A percentile compares a stretch with the other conserved stretches of the same genome.
Evolutionary conservation across 179 eudicot genomes (phyloP).

Genomic region (Spergularia azorica): DNA sequence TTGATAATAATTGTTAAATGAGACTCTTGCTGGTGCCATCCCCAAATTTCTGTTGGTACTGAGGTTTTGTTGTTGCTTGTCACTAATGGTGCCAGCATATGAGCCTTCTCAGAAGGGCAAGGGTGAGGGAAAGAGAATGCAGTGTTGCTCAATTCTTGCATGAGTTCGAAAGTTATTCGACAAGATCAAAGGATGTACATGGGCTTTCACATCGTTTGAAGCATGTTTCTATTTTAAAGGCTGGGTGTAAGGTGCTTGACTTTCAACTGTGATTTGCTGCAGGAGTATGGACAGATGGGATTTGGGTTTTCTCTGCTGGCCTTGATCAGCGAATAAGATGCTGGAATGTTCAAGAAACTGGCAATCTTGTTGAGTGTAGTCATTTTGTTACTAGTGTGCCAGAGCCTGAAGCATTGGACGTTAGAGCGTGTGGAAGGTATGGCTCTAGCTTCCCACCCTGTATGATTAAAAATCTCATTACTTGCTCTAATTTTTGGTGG

Average conservation of each 20-base stretch:
- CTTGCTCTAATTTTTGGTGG: slow-evolving; percentile 13
- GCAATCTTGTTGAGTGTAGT: slow-evolving; percentile 53
- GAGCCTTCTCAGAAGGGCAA: no score
- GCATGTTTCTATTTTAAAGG: neutral
- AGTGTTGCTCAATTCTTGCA: no score
- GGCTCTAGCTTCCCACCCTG: slow-evolving; percentile 17
- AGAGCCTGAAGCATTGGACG: slow-evolving; percentile 97
- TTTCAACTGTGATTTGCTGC: slow-evolving; percentile 12
- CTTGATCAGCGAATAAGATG: slow-evolving; percentile 97
- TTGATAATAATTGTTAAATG: neutral
- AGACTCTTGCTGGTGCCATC: neutral
- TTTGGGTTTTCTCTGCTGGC: slow-evolving; percentile 84
- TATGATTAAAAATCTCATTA: neutral
- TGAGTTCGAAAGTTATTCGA: neutral
- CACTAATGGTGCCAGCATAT: neutral
- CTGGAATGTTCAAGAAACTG: slow-evolving; percentile 60
- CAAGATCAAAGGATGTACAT: neutral
- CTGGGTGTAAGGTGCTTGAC: neutral
- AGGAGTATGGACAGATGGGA: slow-evolving; percentile 98
- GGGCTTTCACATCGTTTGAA: neutral
- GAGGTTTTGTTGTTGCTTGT: neutral
- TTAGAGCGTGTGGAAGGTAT: slow-evolving; percentile 63
- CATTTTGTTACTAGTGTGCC: slow-evolving; percentile 78
- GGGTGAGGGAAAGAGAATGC: neutral
- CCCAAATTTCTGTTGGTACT: neutral